Evolutionary conservation across 2,329 filamentous ascomycete genomes (phyloP).

Genomic region (Lasiodiplodia citricola): DNA sequence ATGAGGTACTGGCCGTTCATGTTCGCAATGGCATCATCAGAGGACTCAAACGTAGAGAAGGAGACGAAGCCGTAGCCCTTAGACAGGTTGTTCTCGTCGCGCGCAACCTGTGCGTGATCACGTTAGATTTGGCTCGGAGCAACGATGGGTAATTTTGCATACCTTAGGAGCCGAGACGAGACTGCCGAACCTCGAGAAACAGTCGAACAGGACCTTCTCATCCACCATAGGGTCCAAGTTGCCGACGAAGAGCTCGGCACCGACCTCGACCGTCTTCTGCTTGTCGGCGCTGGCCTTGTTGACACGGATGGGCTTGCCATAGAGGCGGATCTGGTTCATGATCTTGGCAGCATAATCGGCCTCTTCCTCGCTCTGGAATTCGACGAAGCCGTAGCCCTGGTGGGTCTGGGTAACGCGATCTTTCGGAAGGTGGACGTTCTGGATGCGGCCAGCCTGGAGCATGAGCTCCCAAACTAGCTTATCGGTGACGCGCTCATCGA

Average conservation of each 20-base stretch:
- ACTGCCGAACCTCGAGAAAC: slow-evolving; percentile 88
- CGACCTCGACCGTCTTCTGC: slow-evolving; percentile 89
- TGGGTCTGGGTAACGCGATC: slow-evolving; percentile 96
- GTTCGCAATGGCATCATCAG: slow-evolving; percentile 86
- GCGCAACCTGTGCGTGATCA: slow-evolving; percentile 60
- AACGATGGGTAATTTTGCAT: slow-evolving; percentile 25
- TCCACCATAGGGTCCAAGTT: slow-evolving; percentile 94
- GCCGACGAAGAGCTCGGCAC: slow-evolving; percentile 94
- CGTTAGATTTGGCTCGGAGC: not conserved
- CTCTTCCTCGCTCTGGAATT: slow-evolving; percentile 94
- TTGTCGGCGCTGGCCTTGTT: slow-evolving; percentile 96
- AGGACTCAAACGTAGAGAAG: slow-evolving; percentile 90
- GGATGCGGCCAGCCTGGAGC: slow-evolving; percentile 95
- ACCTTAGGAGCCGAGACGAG: slow-evolving; percentile 87
- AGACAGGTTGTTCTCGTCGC: slow-evolving; percentile 84
- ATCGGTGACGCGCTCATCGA: slow-evolving; percentile 93
- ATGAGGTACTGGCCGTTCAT: slow-evolving; percentile 97
- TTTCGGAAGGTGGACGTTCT: slow-evolving; percentile 97
- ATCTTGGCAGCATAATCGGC: slow-evolving; percentile 96
- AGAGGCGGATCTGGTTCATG: slow-evolving; percentile 94
- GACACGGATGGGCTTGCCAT: slow-evolving; percentile 92
- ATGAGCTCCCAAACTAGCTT: slow-evolving; percentile 96
- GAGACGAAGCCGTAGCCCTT: slow-evolving; percentile 98
- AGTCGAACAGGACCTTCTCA: slow-evolving; percentile 95
- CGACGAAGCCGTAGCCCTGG: slow-evolving; percentile 98